Evolutionary conservation across 768 basidiomycete species (phyloP).

Genomic region (Rubroboletus satanas): DNA sequence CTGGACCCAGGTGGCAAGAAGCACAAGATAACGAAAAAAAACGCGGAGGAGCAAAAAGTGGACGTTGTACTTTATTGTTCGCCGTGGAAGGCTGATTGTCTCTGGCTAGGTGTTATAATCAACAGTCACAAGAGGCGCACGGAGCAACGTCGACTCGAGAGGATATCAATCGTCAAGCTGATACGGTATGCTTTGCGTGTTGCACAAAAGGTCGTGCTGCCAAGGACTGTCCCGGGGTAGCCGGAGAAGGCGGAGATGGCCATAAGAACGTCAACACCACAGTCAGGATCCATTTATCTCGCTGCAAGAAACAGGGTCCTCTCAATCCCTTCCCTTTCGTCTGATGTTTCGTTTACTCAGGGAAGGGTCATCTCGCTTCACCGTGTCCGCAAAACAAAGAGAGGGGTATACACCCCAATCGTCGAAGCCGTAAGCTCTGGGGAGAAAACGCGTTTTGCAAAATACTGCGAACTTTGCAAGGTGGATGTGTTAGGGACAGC

Average conservation of each 20-base stretch:
- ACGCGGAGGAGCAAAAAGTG: conserved; percentile 26
- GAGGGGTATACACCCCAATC: conserved; percentile 86
- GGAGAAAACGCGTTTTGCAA: conserved; percentile 80
- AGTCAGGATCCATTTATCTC: conserved; percentile 54
- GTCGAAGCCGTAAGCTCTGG: conserved; percentile 88
- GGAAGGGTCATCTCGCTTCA: conserved; percentile 81
- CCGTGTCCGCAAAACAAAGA: conserved; percentile 74
- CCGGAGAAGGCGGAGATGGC: conserved; percentile 18
- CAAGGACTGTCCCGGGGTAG: conserved; percentile 64
- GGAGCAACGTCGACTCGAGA: conserved; percentile 62
- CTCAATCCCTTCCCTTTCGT: conserved; percentile 77
- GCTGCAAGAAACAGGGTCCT: conserved; percentile 66
- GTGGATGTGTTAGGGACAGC: conserved; percentile 42
- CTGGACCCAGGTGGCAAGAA: not conserved
- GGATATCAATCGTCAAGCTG: conserved; percentile 51
- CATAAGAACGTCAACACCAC: conserved; percentile 23
- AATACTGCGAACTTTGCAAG: conserved; percentile 68
- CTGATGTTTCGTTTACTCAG: conserved; percentile 86
- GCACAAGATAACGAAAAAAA: conserved; percentile 30
- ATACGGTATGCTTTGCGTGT: conserved; percentile 84
- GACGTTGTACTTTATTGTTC: not conserved
- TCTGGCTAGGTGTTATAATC: conserved; percentile 24
- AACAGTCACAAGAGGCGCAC: conserved; percentile 30
- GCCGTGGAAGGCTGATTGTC: conserved; percentile 10
- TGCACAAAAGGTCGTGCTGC: conserved; percentile 80